These are phyloP conservation scores for Neurospora sp. DNA, from an alignment of 495 filamentous ascomycete species.

Conservation along the genomic window DNA sequence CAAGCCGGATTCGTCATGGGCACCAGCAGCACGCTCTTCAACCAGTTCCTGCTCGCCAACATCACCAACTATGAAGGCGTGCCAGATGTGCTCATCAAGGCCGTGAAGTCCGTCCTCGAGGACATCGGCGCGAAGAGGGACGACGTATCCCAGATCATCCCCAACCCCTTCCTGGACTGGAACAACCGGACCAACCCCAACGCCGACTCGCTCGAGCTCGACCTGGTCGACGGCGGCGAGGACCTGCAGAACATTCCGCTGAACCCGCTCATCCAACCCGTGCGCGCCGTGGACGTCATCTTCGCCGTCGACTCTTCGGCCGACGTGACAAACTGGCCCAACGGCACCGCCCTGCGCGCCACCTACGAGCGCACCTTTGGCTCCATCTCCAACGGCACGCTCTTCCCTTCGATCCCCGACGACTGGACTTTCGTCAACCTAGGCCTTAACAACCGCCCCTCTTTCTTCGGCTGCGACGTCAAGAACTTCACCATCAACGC, in stretches of 20 bases:
- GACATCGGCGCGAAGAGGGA: constrained; percentile 45
- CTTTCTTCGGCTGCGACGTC: constrained; percentile 86
- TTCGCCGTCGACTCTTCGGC: constrained; percentile 84
- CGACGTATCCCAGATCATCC: constrained; percentile 72
- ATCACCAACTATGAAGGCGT: constrained; percentile 35
- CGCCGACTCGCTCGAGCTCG: constrained; percentile 45
- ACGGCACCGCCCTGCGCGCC: constrained; percentile 72
- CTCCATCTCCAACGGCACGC: constrained; percentile 64
- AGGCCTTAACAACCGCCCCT: constrained; percentile 72
- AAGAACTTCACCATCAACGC: constrained; percentile 47
- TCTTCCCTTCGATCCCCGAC: constrained; percentile 76
- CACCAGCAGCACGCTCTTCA: constrained; percentile 86
- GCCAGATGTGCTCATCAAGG: constrained; percentile 39
- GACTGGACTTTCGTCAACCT: constrained; percentile 78
- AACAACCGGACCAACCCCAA: constrained; percentile 52
- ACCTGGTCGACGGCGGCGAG: constrained; percentile 78
- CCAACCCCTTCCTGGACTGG: constrained; percentile 78
- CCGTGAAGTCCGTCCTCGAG: constrained; percentile 44
- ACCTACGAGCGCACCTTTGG: constrained; percentile 67
- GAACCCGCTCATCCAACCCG: constrained; percentile 72
- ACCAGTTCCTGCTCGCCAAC: constrained; percentile 53
- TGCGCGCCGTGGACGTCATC: constrained; percentile 74
- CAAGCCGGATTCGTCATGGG: constrained; percentile 81
- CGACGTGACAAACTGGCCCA: constrained; percentile 75
- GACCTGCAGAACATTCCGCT: constrained; percentile 85